Evolutionary conservation across 768 basidiomycete genomes (phyloP).

Genomic region (Russula foetens): DNA sequence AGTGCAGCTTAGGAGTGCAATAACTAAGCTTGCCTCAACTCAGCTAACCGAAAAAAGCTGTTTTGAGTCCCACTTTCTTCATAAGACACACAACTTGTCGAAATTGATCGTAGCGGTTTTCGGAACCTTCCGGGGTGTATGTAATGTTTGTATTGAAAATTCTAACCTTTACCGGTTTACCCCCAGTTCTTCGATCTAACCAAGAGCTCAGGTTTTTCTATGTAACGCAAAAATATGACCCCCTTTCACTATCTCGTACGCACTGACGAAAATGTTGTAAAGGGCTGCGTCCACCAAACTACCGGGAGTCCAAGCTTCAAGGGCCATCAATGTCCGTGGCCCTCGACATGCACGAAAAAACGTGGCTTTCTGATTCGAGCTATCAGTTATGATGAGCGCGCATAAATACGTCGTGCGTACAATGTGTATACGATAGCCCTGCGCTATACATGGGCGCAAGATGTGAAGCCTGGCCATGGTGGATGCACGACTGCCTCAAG

Average conservation of each 20-base stretch:
- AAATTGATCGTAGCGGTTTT: no score
- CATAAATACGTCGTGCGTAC: not conserved
- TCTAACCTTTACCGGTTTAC: no score
- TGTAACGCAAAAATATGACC: not conserved
- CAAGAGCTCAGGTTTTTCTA: not conserved
- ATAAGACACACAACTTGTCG: no score
- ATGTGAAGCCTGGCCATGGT: not conserved
- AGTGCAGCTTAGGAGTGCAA: no score
- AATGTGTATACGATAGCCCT: not conserved
- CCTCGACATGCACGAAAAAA: not conserved
- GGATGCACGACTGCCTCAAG: slow-evolving; percentile 8
- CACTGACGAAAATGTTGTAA: not conserved
- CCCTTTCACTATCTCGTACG: not conserved
- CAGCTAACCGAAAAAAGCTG: no score
- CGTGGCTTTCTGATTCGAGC: not conserved
- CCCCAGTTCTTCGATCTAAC: not conserved
- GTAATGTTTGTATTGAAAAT: not conserved
- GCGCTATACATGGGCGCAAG: not conserved
- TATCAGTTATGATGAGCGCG: slow-evolving; percentile 1
- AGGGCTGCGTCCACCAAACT: not conserved
- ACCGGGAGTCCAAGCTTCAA: not conserved
- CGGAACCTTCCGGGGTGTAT: not conserved
- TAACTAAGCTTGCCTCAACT: no score
- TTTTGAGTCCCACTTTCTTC: no score
- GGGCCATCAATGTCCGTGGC: not conserved